Evolutionary conservation across 768 basidiomycete genomes (phyloP).

Genomic region (Rhodotorula sphaerocarpa): DNA sequence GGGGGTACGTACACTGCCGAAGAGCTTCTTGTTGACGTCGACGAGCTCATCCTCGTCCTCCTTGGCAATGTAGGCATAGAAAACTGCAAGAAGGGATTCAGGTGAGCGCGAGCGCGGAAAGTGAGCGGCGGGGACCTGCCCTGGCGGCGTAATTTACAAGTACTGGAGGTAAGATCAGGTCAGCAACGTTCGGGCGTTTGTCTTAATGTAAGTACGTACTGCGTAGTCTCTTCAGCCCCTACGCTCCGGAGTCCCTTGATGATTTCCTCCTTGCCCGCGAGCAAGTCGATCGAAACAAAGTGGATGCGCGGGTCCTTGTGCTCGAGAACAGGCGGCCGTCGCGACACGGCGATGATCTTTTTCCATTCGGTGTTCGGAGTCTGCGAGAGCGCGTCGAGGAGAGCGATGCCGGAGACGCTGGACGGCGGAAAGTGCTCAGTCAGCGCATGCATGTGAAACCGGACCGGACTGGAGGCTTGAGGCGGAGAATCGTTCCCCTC

Average conservation of each 20-base stretch:
- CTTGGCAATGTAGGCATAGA: constrained; percentile 4
- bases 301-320: neutral
- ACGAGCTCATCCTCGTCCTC: neutral
- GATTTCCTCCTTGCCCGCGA: neutral
- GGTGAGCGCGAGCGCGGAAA: too few species aligned
- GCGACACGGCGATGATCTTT: constrained; percentile 2
- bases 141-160: too few species aligned
- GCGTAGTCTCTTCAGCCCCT: neutral
- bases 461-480: neutral
- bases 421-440: neutral
- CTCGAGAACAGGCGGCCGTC: neutral
- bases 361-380: neutral
- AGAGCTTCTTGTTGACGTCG: constrained; percentile 3
- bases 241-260: neutral
- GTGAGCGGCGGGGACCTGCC: too few species aligned
- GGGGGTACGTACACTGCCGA: neutral
- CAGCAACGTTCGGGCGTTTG: too few species aligned
- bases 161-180: too few species aligned
- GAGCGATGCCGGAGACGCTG: constrained; percentile 4
- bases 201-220: too few species aligned
- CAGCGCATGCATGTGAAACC: too few species aligned
- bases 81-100: too few species aligned
- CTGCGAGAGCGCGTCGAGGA: neutral
- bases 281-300: neutral
- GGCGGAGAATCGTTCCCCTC: neutral